phyloP scores from a whole-genome alignment of 176 grass and related monocot genomes.

The Poa annua region DNA sequence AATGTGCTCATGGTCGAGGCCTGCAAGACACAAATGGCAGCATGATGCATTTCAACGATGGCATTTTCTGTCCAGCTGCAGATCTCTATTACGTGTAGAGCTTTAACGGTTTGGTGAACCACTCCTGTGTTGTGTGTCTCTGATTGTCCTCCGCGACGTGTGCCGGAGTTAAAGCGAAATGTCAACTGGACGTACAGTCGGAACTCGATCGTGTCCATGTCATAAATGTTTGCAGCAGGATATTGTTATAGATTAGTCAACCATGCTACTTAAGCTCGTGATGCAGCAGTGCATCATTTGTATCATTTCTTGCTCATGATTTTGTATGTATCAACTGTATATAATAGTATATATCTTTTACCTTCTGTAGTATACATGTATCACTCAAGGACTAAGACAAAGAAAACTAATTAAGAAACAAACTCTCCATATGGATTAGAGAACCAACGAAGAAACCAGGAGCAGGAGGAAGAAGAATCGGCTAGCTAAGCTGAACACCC shows the following conservation, averaged over 20 bases:
- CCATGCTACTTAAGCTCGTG: neutral
- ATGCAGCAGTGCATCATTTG: neutral
- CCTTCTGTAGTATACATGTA: conserved; percentile 31
- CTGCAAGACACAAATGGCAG: conserved; percentile 39
- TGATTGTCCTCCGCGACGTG: conserved; percentile 10
- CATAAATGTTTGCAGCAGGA: neutral
- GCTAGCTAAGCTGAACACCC: conserved; percentile 4
- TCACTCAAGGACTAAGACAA: conserved; percentile 21
- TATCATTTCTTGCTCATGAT: neutral
- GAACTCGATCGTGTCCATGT: conserved; percentile 27
- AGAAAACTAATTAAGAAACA: conserved; percentile 15
- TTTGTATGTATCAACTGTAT: neutral
- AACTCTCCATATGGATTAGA: neutral
- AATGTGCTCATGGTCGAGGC: neutral
- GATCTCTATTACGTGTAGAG: conserved; percentile 56
- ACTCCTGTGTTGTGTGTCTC: conserved; percentile 22
- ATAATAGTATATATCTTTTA: neutral
- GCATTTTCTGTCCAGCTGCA: conserved; percentile 7
- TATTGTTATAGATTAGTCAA: conserved; percentile 27
- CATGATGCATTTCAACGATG: conserved; percentile 28
- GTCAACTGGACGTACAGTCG: neutral
- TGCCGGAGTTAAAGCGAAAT: neutral
- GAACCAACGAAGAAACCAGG: conserved; percentile 50
- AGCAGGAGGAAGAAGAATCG: conserved; percentile 21
- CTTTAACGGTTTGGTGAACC: conserved; percentile 41